Base-by-base conservation (phyloP, 208 protist species). In the Wallacemonas sp. region DNA sequence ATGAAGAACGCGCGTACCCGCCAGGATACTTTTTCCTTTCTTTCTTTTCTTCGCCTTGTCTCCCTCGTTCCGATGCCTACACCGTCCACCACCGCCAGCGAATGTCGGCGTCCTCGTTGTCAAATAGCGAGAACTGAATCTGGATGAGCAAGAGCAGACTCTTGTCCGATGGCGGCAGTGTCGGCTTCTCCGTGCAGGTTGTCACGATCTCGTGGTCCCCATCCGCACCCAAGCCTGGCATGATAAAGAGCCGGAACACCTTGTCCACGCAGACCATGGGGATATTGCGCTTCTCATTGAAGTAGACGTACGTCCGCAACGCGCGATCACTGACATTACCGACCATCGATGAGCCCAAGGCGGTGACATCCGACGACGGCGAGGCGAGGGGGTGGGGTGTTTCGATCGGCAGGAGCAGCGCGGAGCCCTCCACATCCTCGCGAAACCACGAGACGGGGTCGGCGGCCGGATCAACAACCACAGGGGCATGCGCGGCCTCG, bases 201-300 rank as follows among this genome's bases (percentile, higher is more conserved):
- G n/a, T n/a, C n/a, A n/a, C n/a, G n/a, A n/a, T n/a, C 36, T 41
- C 14, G 10, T 16, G 7, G 36, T 14, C 36, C 59, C 41, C 36
- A 59, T 42, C 7, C 62, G 49, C 46, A 14, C 48, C n/a, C 18
- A 80, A 18, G 0, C 76, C 72, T 0, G 80, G 78, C 29, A 84
- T 46, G 1, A 68, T 71, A 48, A 80, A 81, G 26, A 87, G 67
- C 14, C 82, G 77, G 45, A 87, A 87, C 44, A 87, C 67, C 57
- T 87, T 87, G 62, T 77, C 81, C 26, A 87, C 78, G 26, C 77
- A 77, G 29, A 87, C 66, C 49, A 82, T 42, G 7, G 82, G 82
- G 3, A 70, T 62, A 44, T 81, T 81, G 33, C 75, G 75, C 49
- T 59, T 50, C 18, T 71, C 57, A 25, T 81, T 65, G 52, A 82